These are phyloP conservation scores for Penicillium steckii DNA, from an alignment of 495 filamentous ascomycete genomes.

Conservation along the genomic window DNA sequence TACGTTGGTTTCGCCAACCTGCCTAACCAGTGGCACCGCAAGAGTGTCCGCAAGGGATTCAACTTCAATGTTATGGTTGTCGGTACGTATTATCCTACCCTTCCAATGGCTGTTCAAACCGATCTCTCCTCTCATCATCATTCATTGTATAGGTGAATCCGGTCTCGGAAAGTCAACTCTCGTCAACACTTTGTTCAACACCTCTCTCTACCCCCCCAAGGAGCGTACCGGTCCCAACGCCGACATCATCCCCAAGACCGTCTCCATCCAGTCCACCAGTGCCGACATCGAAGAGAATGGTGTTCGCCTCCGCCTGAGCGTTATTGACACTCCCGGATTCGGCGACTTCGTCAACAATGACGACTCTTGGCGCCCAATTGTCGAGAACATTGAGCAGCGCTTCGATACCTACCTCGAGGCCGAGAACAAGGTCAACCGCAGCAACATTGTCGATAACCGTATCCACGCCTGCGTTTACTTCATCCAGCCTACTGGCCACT, in stretches of 20 bases:
- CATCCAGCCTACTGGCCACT: slow-evolving; percentile 98
- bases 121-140: slow-evolving; percentile 2
- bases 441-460: slow-evolving; percentile 99
- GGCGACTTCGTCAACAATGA: slow-evolving; percentile 99
- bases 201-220: slow-evolving; percentile 96
- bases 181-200: slow-evolving; percentile 99
- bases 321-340: slow-evolving; percentile 97
- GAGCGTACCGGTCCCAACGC: slow-evolving; percentile 95
- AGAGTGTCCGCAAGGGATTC: slow-evolving; percentile 99
- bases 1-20: slow-evolving; percentile 99
- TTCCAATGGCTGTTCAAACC: background rate
- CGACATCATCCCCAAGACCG: slow-evolving; percentile 98
- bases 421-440: slow-evolving; percentile 99
- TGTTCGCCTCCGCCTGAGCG: slow-evolving; percentile 92
- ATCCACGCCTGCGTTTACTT: slow-evolving; percentile 99
- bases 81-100: slow-evolving; percentile 59
- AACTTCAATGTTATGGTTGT: slow-evolving; percentile 99
- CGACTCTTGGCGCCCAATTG: slow-evolving; percentile 97
- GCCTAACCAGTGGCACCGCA: slow-evolving; percentile 99
- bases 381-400: slow-evolving; percentile 98
- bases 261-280: slow-evolving; percentile 97
- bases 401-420: slow-evolving; percentile 98
- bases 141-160: slow-evolving; percentile 74
- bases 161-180: slow-evolving; percentile 98
- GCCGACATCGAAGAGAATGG: slow-evolving; percentile 99